phyloP scores from a whole-genome alignment of 305 asterid genomes.

The Solanum hybrid region DNA sequence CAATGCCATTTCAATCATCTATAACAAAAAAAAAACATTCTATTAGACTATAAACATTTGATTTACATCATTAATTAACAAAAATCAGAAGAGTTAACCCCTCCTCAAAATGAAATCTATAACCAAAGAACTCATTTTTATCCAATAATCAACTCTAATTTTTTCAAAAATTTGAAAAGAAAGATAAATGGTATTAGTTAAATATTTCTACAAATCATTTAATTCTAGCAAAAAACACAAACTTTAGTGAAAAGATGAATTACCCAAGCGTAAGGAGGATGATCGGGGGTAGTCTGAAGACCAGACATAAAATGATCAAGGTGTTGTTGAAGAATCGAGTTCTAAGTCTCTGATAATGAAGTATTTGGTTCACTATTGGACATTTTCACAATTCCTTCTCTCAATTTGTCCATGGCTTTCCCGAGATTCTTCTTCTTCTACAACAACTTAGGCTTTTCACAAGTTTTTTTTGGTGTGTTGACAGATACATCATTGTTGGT shows the following conservation, averaged over 20 bases:
- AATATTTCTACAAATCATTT: neutral
- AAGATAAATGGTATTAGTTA: neutral
- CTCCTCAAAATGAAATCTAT: too few relatives aligned
- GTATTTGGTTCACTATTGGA: slow-evolving; percentile 11
- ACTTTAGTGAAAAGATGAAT: too few relatives aligned
- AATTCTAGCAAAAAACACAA: too few relatives aligned
- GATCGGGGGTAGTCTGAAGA: neutral
- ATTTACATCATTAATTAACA: too few relatives aligned
- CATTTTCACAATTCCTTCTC: slow-evolving; percentile 26
- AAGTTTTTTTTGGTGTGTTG: neutral
- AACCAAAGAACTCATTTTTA: neutral
- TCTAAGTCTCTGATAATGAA: slow-evolving; percentile 15
- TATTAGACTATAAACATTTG: too few relatives aligned
- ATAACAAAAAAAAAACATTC: neutral
- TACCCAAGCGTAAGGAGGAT: too few relatives aligned
- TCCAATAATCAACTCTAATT: too few relatives aligned
- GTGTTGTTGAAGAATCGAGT: slow-evolving; percentile 22
- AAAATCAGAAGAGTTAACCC: too few relatives aligned
- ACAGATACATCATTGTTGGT: too few relatives aligned
- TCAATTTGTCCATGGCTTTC: slow-evolving; percentile 16
- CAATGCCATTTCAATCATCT: slow-evolving; percentile 55
- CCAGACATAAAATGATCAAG: slow-evolving; percentile 24
- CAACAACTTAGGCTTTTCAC: neutral
- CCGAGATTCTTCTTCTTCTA: neutral
- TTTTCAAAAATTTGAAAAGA: neutral